phyloP scores from a whole-genome alignment of 176 grass and related monocot species.

The Eragrostis nindensis region DNA sequence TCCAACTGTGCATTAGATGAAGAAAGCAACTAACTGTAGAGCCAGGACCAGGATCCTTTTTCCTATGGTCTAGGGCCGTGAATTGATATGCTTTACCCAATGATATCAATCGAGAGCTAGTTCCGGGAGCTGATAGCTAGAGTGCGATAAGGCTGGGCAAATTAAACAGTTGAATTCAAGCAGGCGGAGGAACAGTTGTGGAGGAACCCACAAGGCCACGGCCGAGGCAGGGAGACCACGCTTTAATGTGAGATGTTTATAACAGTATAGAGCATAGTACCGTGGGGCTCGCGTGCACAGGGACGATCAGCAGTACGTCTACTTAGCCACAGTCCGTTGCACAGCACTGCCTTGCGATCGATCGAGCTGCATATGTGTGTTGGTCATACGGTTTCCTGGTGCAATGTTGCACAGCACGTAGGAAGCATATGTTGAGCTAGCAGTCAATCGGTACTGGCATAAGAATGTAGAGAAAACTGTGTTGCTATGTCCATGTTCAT shows the following conservation, averaged over 20 bases:
- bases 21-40: neutral
- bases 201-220: neutral
- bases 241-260: constrained; percentile 38
- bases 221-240: constrained; percentile 20
- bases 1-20: constrained; percentile 16
- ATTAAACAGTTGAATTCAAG: constrained; percentile 2
- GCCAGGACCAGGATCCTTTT: neutral
- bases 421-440: neutral
- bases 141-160: neutral
- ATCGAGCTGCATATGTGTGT: neutral
- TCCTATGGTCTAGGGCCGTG: neutral
- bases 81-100: neutral
- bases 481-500: neutral
- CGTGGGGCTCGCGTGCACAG: neutral
- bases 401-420: neutral
- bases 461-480: constrained; percentile 6
- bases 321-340: neutral
- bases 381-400: constrained; percentile 5
- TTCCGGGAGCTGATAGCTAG: neutral
- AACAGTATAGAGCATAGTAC: constrained; percentile 8
- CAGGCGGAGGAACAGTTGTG: neutral
- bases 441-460: neutral
- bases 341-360: neutral
- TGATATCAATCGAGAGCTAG: neutral
- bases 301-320: neutral